Base-by-base conservation (phyloP, 441 rosid genomes). In the Bocquillonia castaneifolia region DNA sequence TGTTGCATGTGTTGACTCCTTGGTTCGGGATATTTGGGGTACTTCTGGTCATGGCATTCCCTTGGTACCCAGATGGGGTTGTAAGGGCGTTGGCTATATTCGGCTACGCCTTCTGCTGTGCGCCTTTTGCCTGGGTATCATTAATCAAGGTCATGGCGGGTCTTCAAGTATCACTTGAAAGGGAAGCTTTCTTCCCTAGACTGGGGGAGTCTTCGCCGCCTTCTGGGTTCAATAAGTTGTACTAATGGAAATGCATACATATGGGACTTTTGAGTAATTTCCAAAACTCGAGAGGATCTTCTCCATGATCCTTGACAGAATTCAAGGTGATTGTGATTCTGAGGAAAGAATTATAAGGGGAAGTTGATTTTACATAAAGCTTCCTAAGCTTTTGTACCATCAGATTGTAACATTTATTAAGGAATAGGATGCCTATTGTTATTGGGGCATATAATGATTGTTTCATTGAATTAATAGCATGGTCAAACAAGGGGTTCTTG, bases 1-100 rank as follows among this genome's bases (percentile, higher is more conserved):
- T 66, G 65, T 32, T 84, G 6, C 80, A 77, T 0, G 93, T 86
- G 44, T 57, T 88, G 66, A 73, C 79, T 32, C 93, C 89, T 0
- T 84, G 86, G 88, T 26, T 89, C 23, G 88, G 81, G 69, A 89
- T 91, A 32, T 59, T 83, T 0, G 93, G 96, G n/a, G 76, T 79
- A n/a, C 96, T 93, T 37, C 67, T 89, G 17, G 89, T 84, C 72
- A 91, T 93, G 98, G 96, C 95, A 2, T 85, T 15, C 56, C 97
- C 97, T 7, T 88, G 82, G 84, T 89, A 91, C 78, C 74, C 73
- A 0, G 81, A 88, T 58, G 98, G 98, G 1, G 71, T 91, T 32
- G 74, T 86, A 8, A 82, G 98, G 76, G 94, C 88, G 3, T 76
- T 93, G 63, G 79, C 85, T 0, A 78, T 93, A 45, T 91, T 91